These are phyloP conservation scores for Metschnikowia similis DNA, from an alignment of 805 yeast genomes.

Conservation along the genomic window DNA sequence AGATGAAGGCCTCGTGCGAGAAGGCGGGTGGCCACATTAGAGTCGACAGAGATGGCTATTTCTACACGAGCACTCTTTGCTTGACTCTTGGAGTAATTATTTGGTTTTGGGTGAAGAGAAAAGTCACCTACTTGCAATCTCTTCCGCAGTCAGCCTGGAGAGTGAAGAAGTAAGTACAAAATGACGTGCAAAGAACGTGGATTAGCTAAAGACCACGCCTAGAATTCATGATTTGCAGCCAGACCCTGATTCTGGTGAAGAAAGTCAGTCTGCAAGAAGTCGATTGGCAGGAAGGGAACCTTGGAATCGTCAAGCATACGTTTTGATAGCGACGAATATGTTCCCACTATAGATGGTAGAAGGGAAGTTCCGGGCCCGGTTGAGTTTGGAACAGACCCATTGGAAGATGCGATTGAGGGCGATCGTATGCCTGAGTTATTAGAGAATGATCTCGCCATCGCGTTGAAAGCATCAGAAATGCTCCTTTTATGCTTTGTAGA, in stretches of 20 bases:
- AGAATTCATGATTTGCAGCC: conserved; percentile 3
- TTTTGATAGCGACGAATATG: conserved; percentile 32
- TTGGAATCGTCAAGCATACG: conserved; percentile 33
- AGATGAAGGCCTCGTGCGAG: conserved; percentile 47
- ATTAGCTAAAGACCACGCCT: not conserved
- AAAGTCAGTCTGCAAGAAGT: conserved; percentile 35
- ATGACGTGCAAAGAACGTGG: not conserved
- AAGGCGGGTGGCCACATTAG: conserved; percentile 53
- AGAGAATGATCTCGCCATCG: conserved; percentile 16
- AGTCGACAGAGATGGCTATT: conserved; percentile 74
- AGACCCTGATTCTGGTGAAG: conserved; percentile 10
- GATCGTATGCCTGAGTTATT: conserved; percentile 11
- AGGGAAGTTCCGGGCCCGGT: conserved; percentile 25
- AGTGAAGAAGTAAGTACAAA: conserved; percentile 23
- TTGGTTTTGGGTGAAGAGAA: conserved; percentile 64
- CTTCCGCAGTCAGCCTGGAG: conserved; percentile 80
- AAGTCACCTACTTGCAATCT: conserved; percentile 61
- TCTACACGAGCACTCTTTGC: conserved; percentile 70
- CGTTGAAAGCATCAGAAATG: conserved; percentile 17
- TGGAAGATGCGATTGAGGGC: conserved; percentile 10
- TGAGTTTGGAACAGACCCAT: conserved; percentile 3
- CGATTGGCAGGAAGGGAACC: conserved; percentile 40
- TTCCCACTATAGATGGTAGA: conserved; percentile 38
- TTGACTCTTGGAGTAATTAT: conserved; percentile 59
- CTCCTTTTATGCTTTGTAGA: conserved; percentile 7